These are phyloP conservation scores for Nitzschia palea DNA, from an alignment of 108 stramenopile species.

Conservation along the genomic window DNA sequence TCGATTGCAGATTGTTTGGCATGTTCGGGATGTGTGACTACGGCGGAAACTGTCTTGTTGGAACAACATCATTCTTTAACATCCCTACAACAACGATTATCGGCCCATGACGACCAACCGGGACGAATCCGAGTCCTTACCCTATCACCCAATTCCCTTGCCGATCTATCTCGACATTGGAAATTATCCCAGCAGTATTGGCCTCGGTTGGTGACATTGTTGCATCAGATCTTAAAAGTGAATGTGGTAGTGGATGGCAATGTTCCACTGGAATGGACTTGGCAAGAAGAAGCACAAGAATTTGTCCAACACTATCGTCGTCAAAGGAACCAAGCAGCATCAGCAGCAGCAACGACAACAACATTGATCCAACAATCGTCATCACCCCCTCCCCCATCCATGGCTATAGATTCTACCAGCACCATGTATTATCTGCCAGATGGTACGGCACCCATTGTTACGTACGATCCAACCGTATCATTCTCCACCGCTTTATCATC, in stretches of 20 bases:
- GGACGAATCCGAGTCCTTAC: slow-evolving; percentile 41
- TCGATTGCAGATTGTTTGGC: slow-evolving; percentile 98
- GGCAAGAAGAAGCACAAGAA: slow-evolving; percentile 74
- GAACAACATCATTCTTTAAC: slow-evolving; percentile 80
- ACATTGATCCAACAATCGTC: slow-evolving; percentile 3
- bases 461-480: too few species aligned
- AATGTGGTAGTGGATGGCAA: slow-evolving; percentile 72
- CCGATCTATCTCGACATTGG: slow-evolving; percentile 74
- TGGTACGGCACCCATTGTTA: slow-evolving; percentile 27
- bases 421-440: slow-evolving; percentile 31
- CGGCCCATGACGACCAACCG: neutral
- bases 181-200: too few species aligned
- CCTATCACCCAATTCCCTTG: slow-evolving; percentile 71
- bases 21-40: slow-evolving; percentile 98
- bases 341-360: slow-evolving; percentile 18
- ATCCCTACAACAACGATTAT: slow-evolving; percentile 31
- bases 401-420: slow-evolving; percentile 24
- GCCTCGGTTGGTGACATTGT: slow-evolving; percentile 48
- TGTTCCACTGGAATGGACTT: slow-evolving; percentile 69
- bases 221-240: slow-evolving; percentile 50
- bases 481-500: slow-evolving; percentile 6
- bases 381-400: slow-evolving; percentile 20
- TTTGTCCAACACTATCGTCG: slow-evolving; percentile 68
- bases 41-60: slow-evolving; percentile 97
- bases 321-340: too few species aligned